A percentile compares a stretch with the other conserved stretches of the same genome.
These are phyloP conservation scores for Sphagnum contortum DNA, from an alignment of 225 moss, liverwort and hornwort species.

Conservation along the genomic window DNA sequence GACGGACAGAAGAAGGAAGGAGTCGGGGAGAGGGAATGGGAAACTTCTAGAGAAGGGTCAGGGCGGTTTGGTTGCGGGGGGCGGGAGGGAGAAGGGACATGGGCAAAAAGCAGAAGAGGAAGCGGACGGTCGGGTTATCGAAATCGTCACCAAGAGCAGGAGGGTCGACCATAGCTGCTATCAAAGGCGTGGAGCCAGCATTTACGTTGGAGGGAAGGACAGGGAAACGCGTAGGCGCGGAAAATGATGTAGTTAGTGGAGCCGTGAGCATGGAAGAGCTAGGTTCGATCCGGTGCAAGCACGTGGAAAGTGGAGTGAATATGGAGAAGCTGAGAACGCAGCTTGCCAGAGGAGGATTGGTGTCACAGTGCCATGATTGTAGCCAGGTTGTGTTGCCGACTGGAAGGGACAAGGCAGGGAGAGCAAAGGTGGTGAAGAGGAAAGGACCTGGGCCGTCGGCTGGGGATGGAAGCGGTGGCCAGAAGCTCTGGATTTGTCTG, in stretches of 20 bases:
- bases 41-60: too few species aligned
- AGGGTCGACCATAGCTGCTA: background rate
- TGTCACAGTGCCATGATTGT: conserved; percentile 41
- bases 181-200: conserved; percentile 9
- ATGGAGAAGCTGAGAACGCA: conserved; percentile 37
- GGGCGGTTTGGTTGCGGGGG: conserved; percentile 6
- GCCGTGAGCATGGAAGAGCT: background rate
- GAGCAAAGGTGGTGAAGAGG: conserved; percentile 15
- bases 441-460: conserved; percentile 9
- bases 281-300: background rate
- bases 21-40: too few species aligned
- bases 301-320: conserved; percentile 8
- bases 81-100: conserved; percentile 7
- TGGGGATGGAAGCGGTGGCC: conserved; percentile 8
- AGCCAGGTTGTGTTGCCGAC: conserved; percentile 10
- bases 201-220: conserved; percentile 7
- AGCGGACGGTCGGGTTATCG: conserved; percentile 5
- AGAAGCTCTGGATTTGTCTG: conserved; percentile 58
- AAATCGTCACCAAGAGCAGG: conserved; percentile 4
- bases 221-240: background rate
- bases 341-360: conserved; percentile 12
- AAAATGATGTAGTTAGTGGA: conserved; percentile 1
- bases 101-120: conserved; percentile 28
- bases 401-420: conserved; percentile 29
- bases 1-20: too few species aligned